Conservation (phyloP, 192 early-diverging fungal genomes). For the Coemansia sp. region DNA sequence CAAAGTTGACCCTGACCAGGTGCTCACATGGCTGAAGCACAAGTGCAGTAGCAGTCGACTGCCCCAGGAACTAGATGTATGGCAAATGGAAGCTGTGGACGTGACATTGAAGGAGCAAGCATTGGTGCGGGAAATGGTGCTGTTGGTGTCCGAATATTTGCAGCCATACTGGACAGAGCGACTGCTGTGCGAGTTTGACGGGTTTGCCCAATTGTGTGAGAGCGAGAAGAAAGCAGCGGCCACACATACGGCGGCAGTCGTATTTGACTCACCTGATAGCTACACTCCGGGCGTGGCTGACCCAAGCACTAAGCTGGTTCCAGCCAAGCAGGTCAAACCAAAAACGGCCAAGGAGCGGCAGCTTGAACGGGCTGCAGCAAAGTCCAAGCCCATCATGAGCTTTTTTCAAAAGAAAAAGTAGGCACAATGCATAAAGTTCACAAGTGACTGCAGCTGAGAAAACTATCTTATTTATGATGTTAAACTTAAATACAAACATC, state of each 20-base stretch:
- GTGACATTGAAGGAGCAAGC: slow-evolving; percentile 8
- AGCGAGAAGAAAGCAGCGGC: slow-evolving; percentile 13
- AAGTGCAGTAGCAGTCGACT: slow-evolving; percentile 24
- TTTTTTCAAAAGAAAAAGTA: slow-evolving; percentile 40
- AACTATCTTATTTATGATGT: too few relatives aligned
- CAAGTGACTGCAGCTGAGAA: too few relatives aligned
- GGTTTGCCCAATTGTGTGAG: slow-evolving; percentile 14
- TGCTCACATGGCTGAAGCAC: slow-evolving; percentile 34
- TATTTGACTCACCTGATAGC: slow-evolving; percentile 35
- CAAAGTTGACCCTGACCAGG: slow-evolving; percentile 19
- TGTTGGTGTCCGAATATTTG: slow-evolving; percentile 45
- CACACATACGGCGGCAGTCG: slow-evolving; percentile 10
- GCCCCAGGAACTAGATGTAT: slow-evolving; percentile 8
- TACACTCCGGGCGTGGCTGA: slow-evolving; percentile 27
- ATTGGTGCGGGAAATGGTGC: slow-evolving; percentile 33
- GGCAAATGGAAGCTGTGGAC: neutral
- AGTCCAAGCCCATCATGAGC: slow-evolving; percentile 41
- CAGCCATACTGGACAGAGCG: slow-evolving; percentile 19
- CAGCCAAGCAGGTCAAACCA: slow-evolving; percentile 18
- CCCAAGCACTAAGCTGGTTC: slow-evolving; percentile 7
- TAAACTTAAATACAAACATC: too few relatives aligned
- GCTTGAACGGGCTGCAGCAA: slow-evolving; percentile 39
- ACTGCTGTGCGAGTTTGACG: slow-evolving; percentile 28
- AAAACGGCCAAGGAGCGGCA: slow-evolving; percentile 49
- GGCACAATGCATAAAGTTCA: too few relatives aligned